Evolutionary conservation across 2,329 filamentous ascomycete species (phyloP).

Genomic region (Triangularia setosa): DNA sequence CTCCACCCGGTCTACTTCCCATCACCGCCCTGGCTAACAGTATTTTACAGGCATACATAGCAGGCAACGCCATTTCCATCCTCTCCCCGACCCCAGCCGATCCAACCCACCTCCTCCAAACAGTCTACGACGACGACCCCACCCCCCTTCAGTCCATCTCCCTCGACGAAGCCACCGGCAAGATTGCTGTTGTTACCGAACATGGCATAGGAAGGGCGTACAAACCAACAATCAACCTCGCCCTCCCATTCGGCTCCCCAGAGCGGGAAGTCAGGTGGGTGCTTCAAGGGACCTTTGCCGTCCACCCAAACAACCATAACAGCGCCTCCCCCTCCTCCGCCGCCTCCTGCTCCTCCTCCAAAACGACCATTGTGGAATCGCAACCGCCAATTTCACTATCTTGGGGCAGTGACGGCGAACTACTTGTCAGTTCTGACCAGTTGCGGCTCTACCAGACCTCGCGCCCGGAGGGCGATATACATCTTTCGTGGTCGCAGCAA

Average conservation of each 20-base stretch:
- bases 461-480: constrained; percentile 32
- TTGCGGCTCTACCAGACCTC: constrained; percentile 64
- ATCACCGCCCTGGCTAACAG: not conserved
- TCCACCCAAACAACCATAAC: too few relatives aligned
- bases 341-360: constrained; percentile 22
- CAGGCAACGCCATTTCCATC: constrained; percentile 81
- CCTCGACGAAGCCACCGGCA: constrained; percentile 78
- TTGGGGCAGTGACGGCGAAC: constrained; percentile 83
- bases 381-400: constrained; percentile 53
- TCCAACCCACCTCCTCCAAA: constrained; percentile 74
- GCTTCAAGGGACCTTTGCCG: not conserved
- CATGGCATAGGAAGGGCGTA: constrained; percentile 69
- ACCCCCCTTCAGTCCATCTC: constrained; percentile 67
- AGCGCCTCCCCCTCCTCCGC: not conserved
- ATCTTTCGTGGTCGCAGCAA: constrained; percentile 67
- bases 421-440: constrained; percentile 69
- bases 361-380: not conserved
- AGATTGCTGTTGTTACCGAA: constrained; percentile 75
- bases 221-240: constrained; percentile 5
- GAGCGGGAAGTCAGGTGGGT: not conserved
- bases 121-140: constrained; percentile 79
- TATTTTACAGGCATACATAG: constrained; percentile 70
- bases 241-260: not conserved
- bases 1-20: not conserved
- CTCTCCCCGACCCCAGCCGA: constrained; percentile 51